Evolutionary conservation across 805 yeast genomes (phyloP).

Genomic region (Danielia reshetovae): DNA sequence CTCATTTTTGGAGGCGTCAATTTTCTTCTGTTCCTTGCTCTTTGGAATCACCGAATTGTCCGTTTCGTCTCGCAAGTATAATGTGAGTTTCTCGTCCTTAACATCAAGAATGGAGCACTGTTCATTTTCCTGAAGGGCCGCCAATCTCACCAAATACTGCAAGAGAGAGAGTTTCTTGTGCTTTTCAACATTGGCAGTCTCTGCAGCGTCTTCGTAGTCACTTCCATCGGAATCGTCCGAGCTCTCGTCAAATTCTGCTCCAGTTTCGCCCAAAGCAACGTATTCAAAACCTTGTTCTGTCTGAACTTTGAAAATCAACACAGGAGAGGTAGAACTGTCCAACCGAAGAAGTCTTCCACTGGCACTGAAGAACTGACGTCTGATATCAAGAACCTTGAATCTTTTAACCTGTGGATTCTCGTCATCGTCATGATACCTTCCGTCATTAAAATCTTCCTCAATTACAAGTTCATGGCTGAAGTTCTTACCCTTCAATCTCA

Average conservation of each 20-base stretch:
- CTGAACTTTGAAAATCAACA: slow-evolving; percentile 52
- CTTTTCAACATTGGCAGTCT: slow-evolving; percentile 5
- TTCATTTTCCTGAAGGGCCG: slow-evolving; percentile 59
- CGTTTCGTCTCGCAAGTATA: slow-evolving; percentile 57
- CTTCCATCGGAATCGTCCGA: slow-evolving; percentile 9
- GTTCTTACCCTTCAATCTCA: slow-evolving; percentile 18
- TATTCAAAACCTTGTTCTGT: slow-evolving; percentile 11
- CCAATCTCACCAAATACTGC: slow-evolving; percentile 59
- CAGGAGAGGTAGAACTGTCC: slow-evolving; percentile 62
- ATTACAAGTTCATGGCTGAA: slow-evolving; percentile 46
- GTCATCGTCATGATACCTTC: slow-evolving; percentile 63
- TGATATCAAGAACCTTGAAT: slow-evolving; percentile 39
- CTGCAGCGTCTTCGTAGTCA: slow-evolving; percentile 8
- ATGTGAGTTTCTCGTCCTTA: slow-evolving; percentile 61
- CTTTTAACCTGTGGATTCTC: slow-evolving; percentile 32
- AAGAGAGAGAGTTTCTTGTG: slow-evolving; percentile 49
- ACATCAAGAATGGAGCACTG: slow-evolving; percentile 48
- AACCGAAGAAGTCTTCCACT: slow-evolving; percentile 62
- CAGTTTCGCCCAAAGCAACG: slow-evolving; percentile 20
- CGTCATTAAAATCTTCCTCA: slow-evolving; percentile 62
- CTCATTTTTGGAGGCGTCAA: slow-evolving; percentile 8
- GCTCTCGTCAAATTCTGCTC: slow-evolving; percentile 12
- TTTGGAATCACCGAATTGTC: slow-evolving; percentile 18
- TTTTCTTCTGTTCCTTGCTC: slow-evolving; percentile 13
- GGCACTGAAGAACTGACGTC: slow-evolving; percentile 61